These are phyloP conservation scores for Oryza glaberrima DNA, from an alignment of 176 grass and related monocot species.

Conservation along the genomic window DNA sequence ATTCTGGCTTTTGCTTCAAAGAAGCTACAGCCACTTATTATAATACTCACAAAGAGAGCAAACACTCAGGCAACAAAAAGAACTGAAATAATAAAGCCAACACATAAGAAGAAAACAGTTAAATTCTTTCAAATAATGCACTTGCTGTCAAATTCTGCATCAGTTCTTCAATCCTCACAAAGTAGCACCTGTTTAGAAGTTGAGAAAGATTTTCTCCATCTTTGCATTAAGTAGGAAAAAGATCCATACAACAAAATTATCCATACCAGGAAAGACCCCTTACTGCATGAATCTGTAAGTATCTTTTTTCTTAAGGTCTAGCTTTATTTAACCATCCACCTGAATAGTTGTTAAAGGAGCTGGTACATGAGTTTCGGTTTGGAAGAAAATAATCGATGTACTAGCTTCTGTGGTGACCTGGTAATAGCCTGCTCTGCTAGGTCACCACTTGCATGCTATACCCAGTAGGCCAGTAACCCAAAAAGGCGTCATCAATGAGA, in stretches of 20 bases:
- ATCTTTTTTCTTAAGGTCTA: neutral
- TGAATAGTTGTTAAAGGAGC: neutral
- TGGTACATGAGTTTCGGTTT: neutral
- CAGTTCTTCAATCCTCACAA: slow-evolving; percentile 10
- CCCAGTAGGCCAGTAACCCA: neutral
- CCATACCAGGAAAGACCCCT: neutral
- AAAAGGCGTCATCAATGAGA: neutral
- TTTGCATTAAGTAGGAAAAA: neutral
- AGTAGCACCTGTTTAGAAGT: neutral
- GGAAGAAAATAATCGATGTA: neutral
- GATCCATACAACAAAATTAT: neutral
- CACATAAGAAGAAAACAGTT: too few species aligned
- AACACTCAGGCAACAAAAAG: too few species aligned
- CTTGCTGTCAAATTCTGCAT: neutral
- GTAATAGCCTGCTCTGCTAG: neutral
- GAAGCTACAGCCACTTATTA: too few species aligned
- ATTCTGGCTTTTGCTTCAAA: too few species aligned
- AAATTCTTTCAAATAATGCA: neutral
- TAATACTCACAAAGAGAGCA: too few species aligned
- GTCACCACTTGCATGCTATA: neutral
- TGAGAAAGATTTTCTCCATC: neutral
- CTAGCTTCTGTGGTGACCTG: neutral
- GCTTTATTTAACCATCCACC: neutral
- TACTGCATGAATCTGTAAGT: neutral
- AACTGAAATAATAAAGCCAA: too few species aligned